These are phyloP conservation scores for Dipodascopsis uninucleata DNA, from an alignment of 805 yeast species.

Conservation along the genomic window DNA sequence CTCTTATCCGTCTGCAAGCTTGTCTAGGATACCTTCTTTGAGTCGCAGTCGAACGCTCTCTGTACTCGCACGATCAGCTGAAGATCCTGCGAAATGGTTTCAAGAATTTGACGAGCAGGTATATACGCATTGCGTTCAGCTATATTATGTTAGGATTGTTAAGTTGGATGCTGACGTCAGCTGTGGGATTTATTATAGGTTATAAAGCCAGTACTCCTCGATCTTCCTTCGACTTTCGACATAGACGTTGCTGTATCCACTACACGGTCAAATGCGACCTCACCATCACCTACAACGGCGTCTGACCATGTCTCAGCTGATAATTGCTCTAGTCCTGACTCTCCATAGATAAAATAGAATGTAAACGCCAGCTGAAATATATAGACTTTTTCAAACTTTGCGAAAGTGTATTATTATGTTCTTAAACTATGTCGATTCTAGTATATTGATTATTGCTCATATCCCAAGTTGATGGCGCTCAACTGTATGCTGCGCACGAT, in stretches of 20 bases:
- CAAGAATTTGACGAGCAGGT: conserved; percentile 90
- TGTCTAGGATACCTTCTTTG: neutral
- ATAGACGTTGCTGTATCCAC: conserved; percentile 12
- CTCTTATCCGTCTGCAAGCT: conserved; percentile 12
- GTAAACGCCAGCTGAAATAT: no score
- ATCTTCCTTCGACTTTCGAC: conserved; percentile 13
- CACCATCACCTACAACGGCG: neutral
- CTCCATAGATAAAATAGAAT: no score
- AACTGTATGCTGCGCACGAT: no score
- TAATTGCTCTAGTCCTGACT: no score
- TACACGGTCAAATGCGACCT: neutral
- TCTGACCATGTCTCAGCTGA: neutral
- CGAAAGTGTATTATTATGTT: no score
- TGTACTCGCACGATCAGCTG: conserved; percentile 35
- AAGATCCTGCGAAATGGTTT: conserved; percentile 87
- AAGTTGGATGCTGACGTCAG: no score
- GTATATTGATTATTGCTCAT: no score
- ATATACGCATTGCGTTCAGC: conserved; percentile 90
- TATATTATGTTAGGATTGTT: conserved; percentile 42
- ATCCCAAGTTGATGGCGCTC: no score
- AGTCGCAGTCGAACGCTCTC: conserved; percentile 14
- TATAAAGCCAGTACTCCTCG: conserved; percentile 24
- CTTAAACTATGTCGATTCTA: no score
- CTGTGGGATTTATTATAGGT: conserved; percentile 4
- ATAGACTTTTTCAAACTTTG: no score